Evolutionary conservation across 441 rosid species (phyloP), one percentile per base, ranked within the genome.

Genomic region (Populus trichocarpa): DNA sequence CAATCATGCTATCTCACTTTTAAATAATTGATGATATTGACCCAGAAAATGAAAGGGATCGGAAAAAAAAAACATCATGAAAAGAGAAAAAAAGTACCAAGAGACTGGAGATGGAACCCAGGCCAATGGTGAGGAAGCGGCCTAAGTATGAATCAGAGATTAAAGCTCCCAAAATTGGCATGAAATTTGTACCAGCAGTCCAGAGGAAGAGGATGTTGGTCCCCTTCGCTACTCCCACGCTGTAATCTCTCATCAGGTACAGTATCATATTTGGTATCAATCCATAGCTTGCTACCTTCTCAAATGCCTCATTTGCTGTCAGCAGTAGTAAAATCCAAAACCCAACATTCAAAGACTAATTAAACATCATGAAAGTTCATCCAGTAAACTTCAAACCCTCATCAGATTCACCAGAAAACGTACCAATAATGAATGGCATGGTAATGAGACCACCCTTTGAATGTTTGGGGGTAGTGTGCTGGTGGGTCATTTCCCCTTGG

Each of bases 351-450:
- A 66, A 57, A 65, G 22, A 22, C 4, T 5, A 25, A 63, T 11
- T 35, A 18, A 32, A 32, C 30, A 25, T 14, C 13, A 38, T 38
- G 35, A 25, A 23, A 6, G 42, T 67, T 22, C 50, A 9, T 5
- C 3, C 12, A 65, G 33, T 7, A 28, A 64, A 12, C 16, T 14
- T 67, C 18, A 64, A 20, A 16, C 3, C 5, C 32, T 16, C n/a
- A 69, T 1, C 28, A 59, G 35, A 13, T 32, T 14, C 25, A 50
- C 2, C 22, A 50, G 50, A 28, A 71, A 35, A 32, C 63, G 38
- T 75, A 92, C 98, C 98, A 80, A 94, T 90, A 65, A 94, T 89
- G 84, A 94, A 94, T 14, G 98, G 96, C 89, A 91, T 85, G 81
- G 98, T 90, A 78, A 87, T 84, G 81, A 93, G 85, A 20, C 98